Percentiles rank a stretch among this genome's conserved stretches.
These are phyloP conservation scores for Tuber umbilicatum DNA, from an alignment of 495 filamentous ascomycete genomes.

Conservation along the genomic window DNA sequence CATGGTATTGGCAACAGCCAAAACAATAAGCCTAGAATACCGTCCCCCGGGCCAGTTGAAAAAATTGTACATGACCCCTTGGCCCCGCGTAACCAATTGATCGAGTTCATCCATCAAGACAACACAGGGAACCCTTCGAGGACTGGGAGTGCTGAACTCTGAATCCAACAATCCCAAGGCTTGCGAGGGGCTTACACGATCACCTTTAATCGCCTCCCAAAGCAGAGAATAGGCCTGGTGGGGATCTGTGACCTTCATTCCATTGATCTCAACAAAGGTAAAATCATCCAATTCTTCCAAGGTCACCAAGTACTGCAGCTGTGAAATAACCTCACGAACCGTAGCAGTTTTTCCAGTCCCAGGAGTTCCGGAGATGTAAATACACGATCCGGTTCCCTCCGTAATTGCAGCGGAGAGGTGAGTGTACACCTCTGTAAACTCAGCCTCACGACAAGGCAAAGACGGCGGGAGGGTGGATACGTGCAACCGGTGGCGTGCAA, in stretches of 20 bases:
- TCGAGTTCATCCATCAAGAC: slow-evolving; percentile 99
- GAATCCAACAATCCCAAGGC: slow-evolving; percentile 82
- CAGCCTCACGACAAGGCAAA: slow-evolving; percentile 83
- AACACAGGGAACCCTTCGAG: slow-evolving; percentile 87
- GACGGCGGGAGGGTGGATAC: slow-evolving; percentile 84
- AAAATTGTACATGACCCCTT: slow-evolving; percentile 99
- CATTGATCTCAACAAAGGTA: slow-evolving; percentile 98
- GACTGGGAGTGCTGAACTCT: slow-evolving; percentile 85
- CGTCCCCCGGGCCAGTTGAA: slow-evolving; percentile 98
- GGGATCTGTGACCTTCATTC: slow-evolving; percentile 98
- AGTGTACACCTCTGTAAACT: slow-evolving; percentile 85
- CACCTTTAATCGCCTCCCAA: slow-evolving; percentile 92
- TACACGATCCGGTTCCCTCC: slow-evolving; percentile 86
- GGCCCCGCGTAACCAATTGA: slow-evolving; percentile 93
- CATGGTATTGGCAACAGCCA: slow-evolving; percentile 99
- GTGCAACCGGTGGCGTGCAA: slow-evolving; percentile 81
- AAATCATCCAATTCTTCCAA: slow-evolving; percentile 96
- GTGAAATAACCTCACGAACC: slow-evolving; percentile 86
- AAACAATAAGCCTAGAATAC: slow-evolving; percentile 85
- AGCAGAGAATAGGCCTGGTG: slow-evolving; percentile 92
- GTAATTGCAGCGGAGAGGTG: slow-evolving; percentile 92
- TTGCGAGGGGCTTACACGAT: slow-evolving; percentile 85
- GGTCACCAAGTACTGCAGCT: slow-evolving; percentile 74
- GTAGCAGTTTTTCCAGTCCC: slow-evolving; percentile 99
- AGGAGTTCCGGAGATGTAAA: slow-evolving; percentile 98